These are phyloP conservation scores for Boletus subparvulus DNA, from an alignment of 768 basidiomycete species.

Conservation along the genomic window DNA sequence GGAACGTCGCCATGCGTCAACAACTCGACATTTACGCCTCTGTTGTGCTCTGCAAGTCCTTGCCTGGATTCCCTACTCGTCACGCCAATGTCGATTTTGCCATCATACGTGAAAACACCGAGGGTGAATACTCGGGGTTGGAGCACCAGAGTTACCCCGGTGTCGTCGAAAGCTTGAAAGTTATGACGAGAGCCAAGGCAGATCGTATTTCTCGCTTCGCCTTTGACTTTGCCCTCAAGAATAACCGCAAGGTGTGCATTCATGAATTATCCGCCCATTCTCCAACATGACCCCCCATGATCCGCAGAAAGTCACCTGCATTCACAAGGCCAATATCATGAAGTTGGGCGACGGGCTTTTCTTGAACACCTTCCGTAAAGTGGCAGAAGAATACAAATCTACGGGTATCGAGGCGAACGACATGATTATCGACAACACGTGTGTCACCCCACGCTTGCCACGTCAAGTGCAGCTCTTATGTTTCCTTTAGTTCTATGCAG, in stretches of 20 bases:
- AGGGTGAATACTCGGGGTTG: slow-evolving; percentile 98
- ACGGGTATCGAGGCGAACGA: slow-evolving; percentile 91
- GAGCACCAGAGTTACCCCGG: slow-evolving; percentile 98
- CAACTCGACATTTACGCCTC: slow-evolving; percentile 99
- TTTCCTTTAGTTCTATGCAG: slow-evolving; percentile 84
- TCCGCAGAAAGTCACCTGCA: slow-evolving; percentile 93
- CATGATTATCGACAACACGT: slow-evolving; percentile 99
- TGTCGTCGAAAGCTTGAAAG: slow-evolving; percentile 97
- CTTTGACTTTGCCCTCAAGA: slow-evolving; percentile 98
- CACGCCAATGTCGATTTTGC: slow-evolving; percentile 98
- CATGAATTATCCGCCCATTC: neutral
- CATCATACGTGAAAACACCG: slow-evolving; percentile 99
- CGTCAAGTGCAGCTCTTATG: neutral
- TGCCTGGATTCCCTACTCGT: slow-evolving; percentile 93
- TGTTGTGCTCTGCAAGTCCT: slow-evolving; percentile 96
- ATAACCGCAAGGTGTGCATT: slow-evolving; percentile 82
- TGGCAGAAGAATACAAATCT: slow-evolving; percentile 95
- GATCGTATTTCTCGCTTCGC: slow-evolving; percentile 97
- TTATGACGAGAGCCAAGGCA: slow-evolving; percentile 91
- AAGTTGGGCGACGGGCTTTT: slow-evolving; percentile 99
- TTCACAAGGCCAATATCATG: slow-evolving; percentile 99
- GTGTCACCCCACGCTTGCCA: slow-evolving; percentile 22
- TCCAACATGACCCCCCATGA: neutral
- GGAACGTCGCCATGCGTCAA: slow-evolving; percentile 99
- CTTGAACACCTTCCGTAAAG: slow-evolving; percentile 94